A percentile compares a stretch with the other conserved stretches of the same genome.
Evolutionary conservation across 1,284 basidiomycete genomes (phyloP).

Genomic region (Boletus semigastroideus): DNA sequence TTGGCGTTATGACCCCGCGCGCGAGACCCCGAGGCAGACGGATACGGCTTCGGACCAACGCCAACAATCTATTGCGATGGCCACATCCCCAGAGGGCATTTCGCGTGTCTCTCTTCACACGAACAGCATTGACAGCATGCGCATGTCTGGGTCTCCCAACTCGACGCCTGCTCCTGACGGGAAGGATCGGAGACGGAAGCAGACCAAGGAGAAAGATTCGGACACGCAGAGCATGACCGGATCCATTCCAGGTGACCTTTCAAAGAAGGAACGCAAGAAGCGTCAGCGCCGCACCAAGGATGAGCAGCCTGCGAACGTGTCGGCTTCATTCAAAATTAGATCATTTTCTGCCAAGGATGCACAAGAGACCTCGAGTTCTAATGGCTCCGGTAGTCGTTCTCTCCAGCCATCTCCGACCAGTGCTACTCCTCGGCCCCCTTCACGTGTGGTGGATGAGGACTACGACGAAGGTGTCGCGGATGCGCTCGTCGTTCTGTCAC

Average conservation of each 20-base stretch:
- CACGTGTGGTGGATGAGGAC: slow-evolving; percentile 74
- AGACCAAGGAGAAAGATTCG: slow-evolving; percentile 40
- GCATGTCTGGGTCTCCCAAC: slow-evolving; percentile 44
- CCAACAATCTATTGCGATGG: slow-evolving; percentile 23
- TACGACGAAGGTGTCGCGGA: slow-evolving; percentile 80
- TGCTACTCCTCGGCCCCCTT: slow-evolving; percentile 54
- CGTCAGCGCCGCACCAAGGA: slow-evolving; percentile 37
- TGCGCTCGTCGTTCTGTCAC: slow-evolving; percentile 60
- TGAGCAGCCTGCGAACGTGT: slow-evolving; percentile 32
- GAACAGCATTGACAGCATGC: slow-evolving; percentile 21
- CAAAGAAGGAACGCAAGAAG: slow-evolving; percentile 46
- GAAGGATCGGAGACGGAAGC: slow-evolving; percentile 33
- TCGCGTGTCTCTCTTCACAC: slow-evolving; percentile 32
- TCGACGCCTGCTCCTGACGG: slow-evolving; percentile 33
- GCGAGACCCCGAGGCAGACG: slow-evolving; percentile 31
- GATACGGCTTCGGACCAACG: slow-evolving; percentile 27
- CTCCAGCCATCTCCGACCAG: slow-evolving; percentile 69
- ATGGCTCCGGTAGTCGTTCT: slow-evolving; percentile 57
- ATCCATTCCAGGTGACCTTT: slow-evolving; percentile 29
- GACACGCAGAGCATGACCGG: slow-evolving; percentile 37
- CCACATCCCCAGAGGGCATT: slow-evolving; percentile 33
- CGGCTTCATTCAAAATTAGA: slow-evolving; percentile 39
- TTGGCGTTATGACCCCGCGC: slow-evolving; percentile 36
- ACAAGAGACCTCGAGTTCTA: slow-evolving; percentile 61
- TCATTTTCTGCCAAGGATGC: slow-evolving; percentile 44